These are phyloP conservation scores for Hansfordia pulvinata DNA, from an alignment of 2,329 filamentous ascomycete genomes.

Conservation along the genomic window DNA sequence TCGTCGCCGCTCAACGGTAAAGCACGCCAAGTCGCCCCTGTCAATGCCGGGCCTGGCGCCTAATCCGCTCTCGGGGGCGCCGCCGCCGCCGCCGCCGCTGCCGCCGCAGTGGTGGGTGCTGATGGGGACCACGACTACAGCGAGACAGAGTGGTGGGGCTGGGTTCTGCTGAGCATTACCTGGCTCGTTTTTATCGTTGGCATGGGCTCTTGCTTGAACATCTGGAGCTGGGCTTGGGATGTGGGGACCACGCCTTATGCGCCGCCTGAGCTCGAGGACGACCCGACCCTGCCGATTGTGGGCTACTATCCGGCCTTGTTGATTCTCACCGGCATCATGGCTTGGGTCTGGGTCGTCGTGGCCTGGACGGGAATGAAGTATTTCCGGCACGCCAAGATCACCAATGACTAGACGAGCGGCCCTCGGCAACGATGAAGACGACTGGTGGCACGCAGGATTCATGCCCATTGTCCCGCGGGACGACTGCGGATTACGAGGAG, in stretches of 20 bases:
- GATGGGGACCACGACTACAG: constrained; percentile 72
- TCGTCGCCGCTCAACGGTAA: too few relatives aligned
- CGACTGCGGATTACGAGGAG: too few relatives aligned
- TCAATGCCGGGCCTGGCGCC: constrained; percentile 39
- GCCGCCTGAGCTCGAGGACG: constrained; percentile 87
- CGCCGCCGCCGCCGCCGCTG: too few relatives aligned
- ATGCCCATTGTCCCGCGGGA: too few relatives aligned
- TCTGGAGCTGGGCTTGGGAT: constrained; percentile 99
- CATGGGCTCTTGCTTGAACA: constrained; percentile 87
- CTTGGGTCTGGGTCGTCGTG: constrained; percentile 96
- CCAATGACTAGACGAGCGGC: constrained; percentile 33
- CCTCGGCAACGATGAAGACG: neutral
- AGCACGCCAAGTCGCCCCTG: constrained; percentile 48
- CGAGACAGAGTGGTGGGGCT: constrained; percentile 97
- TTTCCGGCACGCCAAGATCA: constrained; percentile 92
- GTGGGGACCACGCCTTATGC: constrained; percentile 93
- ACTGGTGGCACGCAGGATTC: too few relatives aligned
- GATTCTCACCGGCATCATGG: constrained; percentile 88
- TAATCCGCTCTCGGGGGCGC: constrained; percentile 28
- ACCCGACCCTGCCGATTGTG: constrained; percentile 85
- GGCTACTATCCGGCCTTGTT: constrained; percentile 95
- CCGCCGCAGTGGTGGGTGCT: too few relatives aligned
- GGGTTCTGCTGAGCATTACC: constrained; percentile 79
- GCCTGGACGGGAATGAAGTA: constrained; percentile 99
- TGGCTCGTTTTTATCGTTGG: constrained; percentile 95